These are phyloP conservation scores for Rhizopogon roseolus DNA, from an alignment of 768 basidiomycete species.

Conservation along the genomic window DNA sequence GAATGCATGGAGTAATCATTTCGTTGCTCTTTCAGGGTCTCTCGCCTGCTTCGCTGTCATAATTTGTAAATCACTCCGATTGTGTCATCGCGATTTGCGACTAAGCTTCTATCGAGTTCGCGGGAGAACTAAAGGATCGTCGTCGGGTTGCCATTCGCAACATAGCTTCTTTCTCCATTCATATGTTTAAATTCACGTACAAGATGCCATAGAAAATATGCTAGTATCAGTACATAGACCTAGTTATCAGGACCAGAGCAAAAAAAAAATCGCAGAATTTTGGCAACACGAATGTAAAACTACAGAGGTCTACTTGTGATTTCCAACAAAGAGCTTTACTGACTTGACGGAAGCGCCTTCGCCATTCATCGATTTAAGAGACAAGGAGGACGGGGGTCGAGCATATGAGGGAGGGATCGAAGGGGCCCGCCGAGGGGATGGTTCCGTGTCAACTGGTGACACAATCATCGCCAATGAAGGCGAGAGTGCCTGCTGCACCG, in stretches of 20 bases:
- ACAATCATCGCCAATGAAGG: slow-evolving; percentile 32
- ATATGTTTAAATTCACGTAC: slow-evolving; percentile 3
- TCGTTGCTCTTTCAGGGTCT: neutral
- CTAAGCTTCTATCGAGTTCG: neutral
- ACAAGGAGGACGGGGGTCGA: slow-evolving; percentile 11
- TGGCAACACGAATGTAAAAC: neutral
- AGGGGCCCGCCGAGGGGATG: slow-evolving; percentile 26
- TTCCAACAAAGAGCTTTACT: slow-evolving; percentile 25
- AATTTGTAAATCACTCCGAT: neutral
- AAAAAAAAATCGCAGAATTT: neutral
- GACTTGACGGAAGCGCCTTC: slow-evolving; percentile 26
- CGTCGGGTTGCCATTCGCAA: neutral
- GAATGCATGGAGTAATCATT: neutral
- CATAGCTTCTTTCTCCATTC: neutral
- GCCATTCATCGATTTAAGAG: slow-evolving; percentile 8
- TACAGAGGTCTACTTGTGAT: slow-evolving; percentile 19
- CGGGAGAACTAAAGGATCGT: neutral
- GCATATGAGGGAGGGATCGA: slow-evolving; percentile 16
- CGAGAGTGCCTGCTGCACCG: slow-evolving; percentile 29
- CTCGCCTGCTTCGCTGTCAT: neutral
- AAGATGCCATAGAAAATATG: slow-evolving; percentile 1
- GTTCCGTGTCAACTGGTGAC: slow-evolving; percentile 27
- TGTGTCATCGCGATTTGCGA: neutral
- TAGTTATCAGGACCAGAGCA: no score
- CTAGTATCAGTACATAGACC: neutral